phyloP scores from a whole-genome alignment of 2,329 filamentous ascomycete species.

The Phialocephala sp. region DNA sequence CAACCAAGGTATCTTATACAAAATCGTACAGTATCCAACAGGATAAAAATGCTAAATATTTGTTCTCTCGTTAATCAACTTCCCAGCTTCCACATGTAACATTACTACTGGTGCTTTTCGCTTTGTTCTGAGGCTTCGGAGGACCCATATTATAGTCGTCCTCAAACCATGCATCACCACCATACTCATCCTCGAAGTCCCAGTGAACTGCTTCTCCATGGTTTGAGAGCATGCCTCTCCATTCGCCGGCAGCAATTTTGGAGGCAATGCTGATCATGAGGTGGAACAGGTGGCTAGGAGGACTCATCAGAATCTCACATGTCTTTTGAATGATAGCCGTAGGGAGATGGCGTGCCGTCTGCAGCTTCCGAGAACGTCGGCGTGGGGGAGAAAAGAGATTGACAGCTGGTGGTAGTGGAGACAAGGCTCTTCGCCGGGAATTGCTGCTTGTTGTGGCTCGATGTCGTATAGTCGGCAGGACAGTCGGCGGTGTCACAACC shows the following conservation, averaged over 20 bases:
- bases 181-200: slow-evolving; percentile 56
- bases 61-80: slow-evolving; percentile 19
- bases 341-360: slow-evolving; percentile 58
- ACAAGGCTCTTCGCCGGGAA: slow-evolving; percentile 62
- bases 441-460: slow-evolving; percentile 59
- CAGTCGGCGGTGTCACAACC: slow-evolving; percentile 43
- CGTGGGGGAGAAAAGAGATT: slow-evolving; percentile 64
- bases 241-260: slow-evolving; percentile 69
- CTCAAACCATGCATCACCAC: slow-evolving; percentile 61
- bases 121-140: slow-evolving; percentile 17
- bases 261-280: slow-evolving; percentile 84
- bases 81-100: slow-evolving; percentile 28
- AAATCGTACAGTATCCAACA: slow-evolving; percentile 9
- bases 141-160: slow-evolving; percentile 60
- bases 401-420: slow-evolving; percentile 70
- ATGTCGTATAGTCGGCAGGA: slow-evolving; percentile 48
- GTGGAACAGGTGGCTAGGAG: slow-evolving; percentile 78
- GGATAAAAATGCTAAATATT: slow-evolving; percentile 4
- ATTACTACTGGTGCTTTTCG: slow-evolving; percentile 17
- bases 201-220: slow-evolving; percentile 61
- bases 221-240: slow-evolving; percentile 64
- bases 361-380: slow-evolving; percentile 48
- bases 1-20: slow-evolving; percentile 13
- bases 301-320: slow-evolving; percentile 75
- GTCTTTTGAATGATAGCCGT: slow-evolving; percentile 77